Conservation (phyloP, 2,329 filamentous ascomycete species). For the Onygena corvina region DNA sequence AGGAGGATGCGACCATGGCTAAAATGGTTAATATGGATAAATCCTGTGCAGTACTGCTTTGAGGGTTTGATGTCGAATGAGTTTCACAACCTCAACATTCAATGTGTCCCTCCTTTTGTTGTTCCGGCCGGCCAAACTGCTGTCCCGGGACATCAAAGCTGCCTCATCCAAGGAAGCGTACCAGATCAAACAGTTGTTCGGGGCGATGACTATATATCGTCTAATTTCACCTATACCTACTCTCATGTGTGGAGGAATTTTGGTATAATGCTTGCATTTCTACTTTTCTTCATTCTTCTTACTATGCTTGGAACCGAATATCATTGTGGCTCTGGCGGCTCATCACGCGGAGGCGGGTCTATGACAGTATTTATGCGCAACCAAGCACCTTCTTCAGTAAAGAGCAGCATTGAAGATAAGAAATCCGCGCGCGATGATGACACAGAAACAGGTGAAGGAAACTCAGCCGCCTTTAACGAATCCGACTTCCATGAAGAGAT, state of each 20-base stretch:
- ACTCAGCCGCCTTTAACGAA: conserved; percentile 12
- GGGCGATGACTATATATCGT: conserved; percentile 46
- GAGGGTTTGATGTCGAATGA: conserved; percentile 59
- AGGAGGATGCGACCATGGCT: conserved; percentile 53
- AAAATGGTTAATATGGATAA: conserved; percentile 52
- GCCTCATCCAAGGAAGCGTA: conserved; percentile 45
- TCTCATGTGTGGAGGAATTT: conserved; percentile 59
- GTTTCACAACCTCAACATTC: conserved; percentile 47
- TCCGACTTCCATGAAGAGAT: conserved; percentile 24
- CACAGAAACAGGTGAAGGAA: conserved; percentile 40
- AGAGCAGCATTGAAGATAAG: conserved; percentile 45
- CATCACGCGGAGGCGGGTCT: conserved; percentile 64
- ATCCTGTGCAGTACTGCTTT: conserved; percentile 59
- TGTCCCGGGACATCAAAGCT: conserved; percentile 44
- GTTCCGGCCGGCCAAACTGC: conserved; percentile 42
- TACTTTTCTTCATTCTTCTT: conserved; percentile 60
- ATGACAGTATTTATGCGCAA: conserved; percentile 65
- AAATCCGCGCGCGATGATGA: conserved; percentile 32
- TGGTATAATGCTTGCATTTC: conserved; percentile 65
- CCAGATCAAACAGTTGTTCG: conserved; percentile 42
- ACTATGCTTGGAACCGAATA: conserved; percentile 71
- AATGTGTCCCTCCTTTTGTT: conserved; percentile 45
- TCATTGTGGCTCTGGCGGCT: conserved; percentile 44
- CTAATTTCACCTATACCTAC: conserved; percentile 44
- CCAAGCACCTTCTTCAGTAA: conserved; percentile 47